Evolutionary conservation across 371 early-diverging fungal genomes (phyloP), one percentile per base, ranked within the genome.

Genomic region (Umbelopsis sp.): DNA sequence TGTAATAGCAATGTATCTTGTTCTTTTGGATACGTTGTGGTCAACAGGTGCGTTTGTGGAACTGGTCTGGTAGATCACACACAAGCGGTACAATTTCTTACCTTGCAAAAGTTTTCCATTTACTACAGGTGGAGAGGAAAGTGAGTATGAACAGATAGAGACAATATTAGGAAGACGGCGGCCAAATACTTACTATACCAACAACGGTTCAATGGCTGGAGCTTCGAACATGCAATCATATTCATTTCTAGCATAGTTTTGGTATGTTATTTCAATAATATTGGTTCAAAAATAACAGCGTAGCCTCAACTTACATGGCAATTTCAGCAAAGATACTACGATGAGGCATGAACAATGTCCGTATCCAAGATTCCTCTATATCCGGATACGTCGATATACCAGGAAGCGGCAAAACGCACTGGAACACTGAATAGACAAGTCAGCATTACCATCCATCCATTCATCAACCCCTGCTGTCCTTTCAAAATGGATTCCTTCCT

Each of bases 141-240:
- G 7, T 50, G 3, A n/a, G 53, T 7, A 25, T 48, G 18, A 16
- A 7, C 16, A 41, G 41, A 7, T 41, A 25, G 7, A 52, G 2
- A 52, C 9, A 29, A 18, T 18, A 3, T 18, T 18, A 22, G 14
- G 5, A 16, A 2, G 10, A 57, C 14, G 0, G 4, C 1, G 20
- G 20, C 8, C 3, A 8, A 29, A 20, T 18, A 57, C 57, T 57
- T 35, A 57, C 57, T 57, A 57, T 11, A 57, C 35, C 32, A 57
- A n/a, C 16, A 57, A 35, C 12, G 57, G 57, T 14, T 57, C 57
- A 35, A 57, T 57, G 12, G 57, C 57, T 25, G 57, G 57, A 18
- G 57, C 57, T n/a, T 57, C 57, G 32, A 57, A 57, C 57, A 57
- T 57, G 18, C 57, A 57, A 57, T 57, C 57, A n/a, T 57, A 57